phyloP scores from a whole-genome alignment of 306 rosid species.

The Rubus idaeus region DNA sequence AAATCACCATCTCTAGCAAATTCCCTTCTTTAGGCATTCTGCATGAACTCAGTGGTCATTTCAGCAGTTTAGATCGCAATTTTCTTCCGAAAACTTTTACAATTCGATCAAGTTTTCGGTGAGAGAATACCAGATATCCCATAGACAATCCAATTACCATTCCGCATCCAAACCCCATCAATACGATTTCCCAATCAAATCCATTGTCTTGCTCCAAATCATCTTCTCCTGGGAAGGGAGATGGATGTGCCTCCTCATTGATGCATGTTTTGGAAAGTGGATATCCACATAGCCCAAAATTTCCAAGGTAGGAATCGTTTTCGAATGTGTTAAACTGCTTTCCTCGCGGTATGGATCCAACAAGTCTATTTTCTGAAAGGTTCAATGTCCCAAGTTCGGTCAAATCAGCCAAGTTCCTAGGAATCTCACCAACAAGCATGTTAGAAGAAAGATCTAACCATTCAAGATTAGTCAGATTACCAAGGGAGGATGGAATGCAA shows the following conservation, averaged over 20 bases:
- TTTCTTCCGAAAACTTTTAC: neutral
- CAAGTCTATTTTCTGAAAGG: neutral
- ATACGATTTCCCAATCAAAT: conserved; percentile 6
- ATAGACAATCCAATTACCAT: neutral
- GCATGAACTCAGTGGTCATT: neutral
- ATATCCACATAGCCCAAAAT: conserved; percentile 11
- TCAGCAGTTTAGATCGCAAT: neutral
- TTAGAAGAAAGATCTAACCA: neutral
- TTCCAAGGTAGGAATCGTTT: neutral
- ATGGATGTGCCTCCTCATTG: neutral
- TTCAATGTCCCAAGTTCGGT: neutral
- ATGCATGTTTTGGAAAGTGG: neutral
- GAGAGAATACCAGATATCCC: neutral
- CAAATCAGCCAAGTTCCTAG: neutral
- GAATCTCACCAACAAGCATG: conserved; percentile 2
- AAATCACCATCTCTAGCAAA: no score
- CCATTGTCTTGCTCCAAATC: neutral
- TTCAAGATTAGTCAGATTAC: neutral
- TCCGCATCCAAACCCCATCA: neutral
- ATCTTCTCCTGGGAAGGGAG: neutral
- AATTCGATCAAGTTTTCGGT: neutral
- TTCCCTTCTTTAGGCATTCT: neutral
- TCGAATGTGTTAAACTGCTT: neutral
- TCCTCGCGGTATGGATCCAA: neutral
- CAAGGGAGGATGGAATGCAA: neutral